Conservation (phyloP, 139 green algal genomes). For the Tetraselmis striata region DNA sequence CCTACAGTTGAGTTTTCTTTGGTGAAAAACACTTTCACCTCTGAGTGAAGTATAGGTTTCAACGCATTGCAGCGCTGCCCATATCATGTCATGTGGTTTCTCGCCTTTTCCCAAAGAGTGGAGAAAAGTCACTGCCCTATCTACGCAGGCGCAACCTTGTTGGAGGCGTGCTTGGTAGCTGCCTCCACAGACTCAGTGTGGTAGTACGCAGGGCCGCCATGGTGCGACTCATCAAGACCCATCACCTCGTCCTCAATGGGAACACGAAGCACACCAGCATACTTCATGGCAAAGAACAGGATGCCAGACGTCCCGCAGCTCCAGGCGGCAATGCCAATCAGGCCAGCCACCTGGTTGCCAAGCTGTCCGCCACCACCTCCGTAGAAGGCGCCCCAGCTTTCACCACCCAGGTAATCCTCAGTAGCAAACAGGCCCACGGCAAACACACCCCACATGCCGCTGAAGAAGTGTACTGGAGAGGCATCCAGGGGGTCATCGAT, state of each 20-base stretch:
- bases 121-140: too few relatives aligned
- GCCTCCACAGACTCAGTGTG: too few relatives aligned
- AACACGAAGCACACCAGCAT: not conserved
- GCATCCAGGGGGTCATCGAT: conserved; percentile 53
- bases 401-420: too few relatives aligned
- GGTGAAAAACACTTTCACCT: too few relatives aligned
- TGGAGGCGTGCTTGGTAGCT: too few relatives aligned
- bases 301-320: not conserved
- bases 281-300: not conserved
- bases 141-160: too few relatives aligned
- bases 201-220: conserved; percentile 4
- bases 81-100: too few relatives aligned
- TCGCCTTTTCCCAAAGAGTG: too few relatives aligned
- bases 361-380: conserved; percentile 3
- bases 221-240: conserved; percentile 5
- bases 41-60: too few relatives aligned
- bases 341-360: not conserved
- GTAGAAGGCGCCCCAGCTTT: conserved; percentile 13
- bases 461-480: conserved; percentile 26
- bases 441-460: conserved; percentile 29
- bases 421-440: conserved; percentile 8
- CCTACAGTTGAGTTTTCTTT: too few relatives aligned
- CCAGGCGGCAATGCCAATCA: not conserved
- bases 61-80: too few relatives aligned
- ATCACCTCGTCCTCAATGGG: not conserved